phyloP scores from a whole-genome alignment of 2,329 filamentous ascomycete genomes.

The Exophiala sp. region DNA sequence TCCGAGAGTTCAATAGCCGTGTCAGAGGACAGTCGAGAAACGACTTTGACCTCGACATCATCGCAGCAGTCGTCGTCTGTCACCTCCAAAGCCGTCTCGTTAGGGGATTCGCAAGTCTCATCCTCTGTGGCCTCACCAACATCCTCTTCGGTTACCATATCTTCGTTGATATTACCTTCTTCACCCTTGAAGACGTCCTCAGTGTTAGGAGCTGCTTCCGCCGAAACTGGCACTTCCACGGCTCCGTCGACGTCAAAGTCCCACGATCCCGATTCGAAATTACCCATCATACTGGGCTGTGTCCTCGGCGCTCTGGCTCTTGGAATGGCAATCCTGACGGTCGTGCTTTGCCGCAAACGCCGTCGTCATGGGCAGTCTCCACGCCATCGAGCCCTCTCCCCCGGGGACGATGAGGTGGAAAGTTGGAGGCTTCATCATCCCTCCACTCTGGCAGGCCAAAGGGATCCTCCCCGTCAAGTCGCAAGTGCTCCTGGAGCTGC shows the following conservation, averaged over 20 bases:
- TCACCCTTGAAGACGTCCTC: slow-evolving; percentile 15
- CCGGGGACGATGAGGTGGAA: slow-evolving; percentile 26
- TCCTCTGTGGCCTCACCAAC: not conserved
- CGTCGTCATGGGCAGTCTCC: slow-evolving; percentile 15
- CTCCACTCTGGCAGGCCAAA: not conserved
- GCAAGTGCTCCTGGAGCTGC: slow-evolving; percentile 3
- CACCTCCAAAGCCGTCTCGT: not conserved
- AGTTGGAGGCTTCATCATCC: slow-evolving; percentile 21
- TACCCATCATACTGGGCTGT: slow-evolving; percentile 26
- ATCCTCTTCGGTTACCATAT: not conserved
- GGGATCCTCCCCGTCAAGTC: slow-evolving; percentile 4
- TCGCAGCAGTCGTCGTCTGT: not conserved
- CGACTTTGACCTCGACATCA: slow-evolving; percentile 4
- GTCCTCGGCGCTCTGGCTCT: slow-evolving; percentile 26
- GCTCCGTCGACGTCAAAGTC: slow-evolving; percentile 5
- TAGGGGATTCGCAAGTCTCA: not conserved
- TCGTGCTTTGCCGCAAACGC: slow-evolving; percentile 20
- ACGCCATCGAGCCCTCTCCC: slow-evolving; percentile 23
- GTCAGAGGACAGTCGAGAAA: not conserved
- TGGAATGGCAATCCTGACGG: slow-evolving; percentile 20
- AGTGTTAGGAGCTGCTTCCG: slow-evolving; percentile 12
- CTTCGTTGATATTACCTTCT: slow-evolving; percentile 1
- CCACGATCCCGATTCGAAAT: slow-evolving; percentile 8
- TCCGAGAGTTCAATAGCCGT: not conserved
- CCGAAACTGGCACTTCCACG: slow-evolving; percentile 10